Evolutionary conservation across 768 basidiomycete genomes (phyloP).

Genomic region (Tylopilus subfusipes): DNA sequence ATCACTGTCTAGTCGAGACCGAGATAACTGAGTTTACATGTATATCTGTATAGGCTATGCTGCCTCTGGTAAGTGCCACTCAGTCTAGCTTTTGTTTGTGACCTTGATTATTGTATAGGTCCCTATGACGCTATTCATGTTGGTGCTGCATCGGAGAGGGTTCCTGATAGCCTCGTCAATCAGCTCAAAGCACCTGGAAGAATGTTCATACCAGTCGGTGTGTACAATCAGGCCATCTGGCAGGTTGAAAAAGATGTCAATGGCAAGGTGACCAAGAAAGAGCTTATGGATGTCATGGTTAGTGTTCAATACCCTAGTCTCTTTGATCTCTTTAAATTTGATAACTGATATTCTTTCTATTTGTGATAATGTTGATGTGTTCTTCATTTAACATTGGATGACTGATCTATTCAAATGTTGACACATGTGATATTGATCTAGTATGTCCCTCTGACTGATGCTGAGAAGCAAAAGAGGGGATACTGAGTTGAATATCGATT

Average conservation of each 20-base stretch:
- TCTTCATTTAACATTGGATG: not conserved
- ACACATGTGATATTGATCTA: constrained; percentile 24
- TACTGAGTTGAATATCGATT: constrained; percentile 8
- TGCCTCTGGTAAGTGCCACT: constrained; percentile 28
- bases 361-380: not conserved
- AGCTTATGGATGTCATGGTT: constrained; percentile 81
- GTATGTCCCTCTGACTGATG: constrained; percentile 73
- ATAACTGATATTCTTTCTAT: constrained; percentile 5
- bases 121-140: constrained; percentile 90
- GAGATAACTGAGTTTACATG: not conserved
- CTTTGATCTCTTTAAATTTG: constrained; percentile 11
- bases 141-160: constrained; percentile 79
- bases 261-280: constrained; percentile 60
- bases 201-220: constrained; percentile 94
- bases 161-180: constrained; percentile 69
- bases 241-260: constrained; percentile 75
- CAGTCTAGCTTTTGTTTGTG: not conserved
- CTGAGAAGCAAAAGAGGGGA: constrained; percentile 39
- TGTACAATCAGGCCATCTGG: constrained; percentile 53
- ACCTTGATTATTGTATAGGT: constrained; percentile 32
- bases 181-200: constrained; percentile 74
- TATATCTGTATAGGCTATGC: constrained; percentile 33
- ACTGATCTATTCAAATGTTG: not conserved
- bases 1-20: not conserved
- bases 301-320: constrained; percentile 24